A percentile compares a stretch with the other conserved stretches of the same genome.
phyloP scores from a whole-genome alignment of 352 stramenopile genomes.

The Lagenidium sp. region DNA sequence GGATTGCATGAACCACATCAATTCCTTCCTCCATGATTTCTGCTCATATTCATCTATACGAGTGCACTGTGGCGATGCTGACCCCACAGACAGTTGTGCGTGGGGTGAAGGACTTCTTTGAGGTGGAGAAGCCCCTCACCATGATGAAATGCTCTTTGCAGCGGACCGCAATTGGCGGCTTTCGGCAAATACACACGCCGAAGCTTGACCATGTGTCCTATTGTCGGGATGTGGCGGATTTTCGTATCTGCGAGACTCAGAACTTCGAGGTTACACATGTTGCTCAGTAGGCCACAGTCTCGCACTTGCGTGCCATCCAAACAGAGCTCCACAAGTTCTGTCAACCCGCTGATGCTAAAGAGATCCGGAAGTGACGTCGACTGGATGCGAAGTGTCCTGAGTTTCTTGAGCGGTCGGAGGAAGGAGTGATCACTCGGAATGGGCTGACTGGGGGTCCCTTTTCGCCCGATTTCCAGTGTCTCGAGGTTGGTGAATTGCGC shows the following conservation, averaged over 20 bases:
- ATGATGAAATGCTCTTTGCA: constrained; percentile 10
- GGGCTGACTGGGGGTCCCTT: not conserved
- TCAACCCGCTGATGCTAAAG: constrained; percentile 8
- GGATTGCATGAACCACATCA: no score
- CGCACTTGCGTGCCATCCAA: constrained; percentile 7
- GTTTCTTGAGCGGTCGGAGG: constrained; percentile 10
- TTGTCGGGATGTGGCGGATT: constrained; percentile 5
- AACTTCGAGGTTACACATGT: constrained; percentile 1
- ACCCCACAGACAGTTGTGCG: constrained; percentile 14
- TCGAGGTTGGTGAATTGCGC: constrained; percentile 15
- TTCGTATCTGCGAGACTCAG: constrained; percentile 11
- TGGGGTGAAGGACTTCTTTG: constrained; percentile 10
- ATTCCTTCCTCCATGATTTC: no score
- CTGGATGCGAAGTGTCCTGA: constrained; percentile 6
- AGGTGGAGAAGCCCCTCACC: constrained; percentile 5
- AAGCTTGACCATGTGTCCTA: constrained; percentile 3
- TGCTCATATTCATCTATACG: no score
- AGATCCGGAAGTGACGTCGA: constrained; percentile 11
- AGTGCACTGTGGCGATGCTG: no score
- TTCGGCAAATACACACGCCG: constrained; percentile 10
- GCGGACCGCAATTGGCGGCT: constrained; percentile 8
- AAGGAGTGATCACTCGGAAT: constrained; percentile 14
- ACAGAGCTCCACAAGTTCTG: constrained; percentile 8
- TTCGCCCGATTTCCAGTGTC: constrained; percentile 12
- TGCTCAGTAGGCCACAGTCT: constrained; percentile 10